Conservation (phyloP, 2,329 filamentous ascomycete species). For the Pleurostoma richardsiae region DNA sequence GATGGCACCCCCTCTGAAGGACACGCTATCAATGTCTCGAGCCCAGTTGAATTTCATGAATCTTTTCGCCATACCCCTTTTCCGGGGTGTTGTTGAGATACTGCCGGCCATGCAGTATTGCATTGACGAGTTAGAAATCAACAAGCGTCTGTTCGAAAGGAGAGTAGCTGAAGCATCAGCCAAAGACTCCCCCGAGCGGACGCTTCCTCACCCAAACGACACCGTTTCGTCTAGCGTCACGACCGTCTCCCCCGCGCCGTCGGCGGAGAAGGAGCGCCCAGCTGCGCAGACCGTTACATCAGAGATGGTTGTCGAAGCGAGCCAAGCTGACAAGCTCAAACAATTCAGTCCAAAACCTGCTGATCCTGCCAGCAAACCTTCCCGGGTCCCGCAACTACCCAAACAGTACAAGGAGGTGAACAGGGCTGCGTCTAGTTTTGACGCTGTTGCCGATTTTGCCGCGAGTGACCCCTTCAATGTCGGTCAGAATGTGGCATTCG, state of each 20-base stretch:
- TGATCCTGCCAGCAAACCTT: slow-evolving; percentile 19
- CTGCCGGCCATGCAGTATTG: slow-evolving; percentile 82
- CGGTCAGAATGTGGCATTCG: slow-evolving; percentile 33
- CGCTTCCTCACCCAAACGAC: slow-evolving; percentile 24
- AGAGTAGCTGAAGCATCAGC: slow-evolving; percentile 61
- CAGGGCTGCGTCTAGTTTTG: slow-evolving; percentile 37
- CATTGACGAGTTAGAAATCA: slow-evolving; percentile 73
- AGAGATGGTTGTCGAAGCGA: slow-evolving; percentile 13
- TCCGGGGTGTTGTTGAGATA: slow-evolving; percentile 80
- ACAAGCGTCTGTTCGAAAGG: slow-evolving; percentile 68
- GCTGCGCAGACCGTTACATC: slow-evolving; percentile 1
- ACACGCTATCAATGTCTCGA: slow-evolving; percentile 75
- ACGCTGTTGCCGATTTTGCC: slow-evolving; percentile 40
- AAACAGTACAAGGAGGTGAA: slow-evolving; percentile 36
- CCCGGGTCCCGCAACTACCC: slow-evolving; percentile 24
- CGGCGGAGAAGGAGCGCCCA: slow-evolving; percentile 2
- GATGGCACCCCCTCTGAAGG: slow-evolving; percentile 78
- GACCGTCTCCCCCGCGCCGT: slow-evolving; percentile 29
- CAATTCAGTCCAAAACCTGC: slow-evolving; percentile 18
- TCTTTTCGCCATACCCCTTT: slow-evolving; percentile 87
- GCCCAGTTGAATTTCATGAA: slow-evolving; percentile 97
- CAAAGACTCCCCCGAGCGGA: slow-evolving; percentile 34
- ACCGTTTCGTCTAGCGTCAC: slow-evolving; percentile 39
- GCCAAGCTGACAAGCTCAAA: slow-evolving; percentile 14
- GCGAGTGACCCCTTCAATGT: slow-evolving; percentile 44